phyloP scores from a whole-genome alignment of 139 green algal species.

The Micractinium sp. region DNA sequence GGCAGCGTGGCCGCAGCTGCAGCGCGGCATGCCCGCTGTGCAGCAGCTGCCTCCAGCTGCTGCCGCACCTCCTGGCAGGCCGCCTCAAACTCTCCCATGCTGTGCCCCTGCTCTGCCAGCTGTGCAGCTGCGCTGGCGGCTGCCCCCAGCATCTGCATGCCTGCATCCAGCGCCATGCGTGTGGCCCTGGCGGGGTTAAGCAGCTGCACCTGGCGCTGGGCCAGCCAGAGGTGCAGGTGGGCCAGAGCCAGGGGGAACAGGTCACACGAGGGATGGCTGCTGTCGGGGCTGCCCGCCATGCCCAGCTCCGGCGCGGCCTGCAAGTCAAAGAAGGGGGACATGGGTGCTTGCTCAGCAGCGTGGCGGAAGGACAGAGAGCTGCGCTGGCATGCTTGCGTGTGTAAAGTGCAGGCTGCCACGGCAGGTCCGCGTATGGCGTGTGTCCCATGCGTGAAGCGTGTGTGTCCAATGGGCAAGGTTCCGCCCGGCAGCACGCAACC shows the following conservation, averaged over 20 bases:
- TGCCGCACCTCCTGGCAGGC: neutral
- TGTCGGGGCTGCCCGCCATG: too few relatives aligned
- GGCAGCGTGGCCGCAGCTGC: slow-evolving; percentile 15
- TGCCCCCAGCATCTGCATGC: slow-evolving; percentile 48
- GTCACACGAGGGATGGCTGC: too few relatives aligned
- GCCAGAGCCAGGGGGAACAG: slow-evolving; percentile 31
- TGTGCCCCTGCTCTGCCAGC: slow-evolving; percentile 39
- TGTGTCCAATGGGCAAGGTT: neutral
- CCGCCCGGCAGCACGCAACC: neutral
- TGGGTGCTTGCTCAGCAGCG: too few relatives aligned
- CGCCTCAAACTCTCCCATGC: slow-evolving; percentile 33
- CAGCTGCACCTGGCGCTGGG: slow-evolving; percentile 17
- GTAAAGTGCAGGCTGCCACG: neutral
- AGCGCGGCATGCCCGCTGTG: neutral
- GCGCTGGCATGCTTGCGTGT: neutral
- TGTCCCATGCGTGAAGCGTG: neutral
- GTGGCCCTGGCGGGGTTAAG: slow-evolving; percentile 9
- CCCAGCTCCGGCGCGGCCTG: too few relatives aligned
- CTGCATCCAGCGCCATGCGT: neutral
- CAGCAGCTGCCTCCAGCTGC: slow-evolving; percentile 4
- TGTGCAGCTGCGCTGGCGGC: slow-evolving; percentile 36
- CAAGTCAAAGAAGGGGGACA: too few relatives aligned
- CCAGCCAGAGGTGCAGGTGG: slow-evolving; percentile 55
- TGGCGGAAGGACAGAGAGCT: too few relatives aligned
- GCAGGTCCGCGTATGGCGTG: neutral